phyloP scores from a whole-genome alignment of 2,329 filamentous ascomycete genomes.

The Sporothrix euskadiensis region DNA sequence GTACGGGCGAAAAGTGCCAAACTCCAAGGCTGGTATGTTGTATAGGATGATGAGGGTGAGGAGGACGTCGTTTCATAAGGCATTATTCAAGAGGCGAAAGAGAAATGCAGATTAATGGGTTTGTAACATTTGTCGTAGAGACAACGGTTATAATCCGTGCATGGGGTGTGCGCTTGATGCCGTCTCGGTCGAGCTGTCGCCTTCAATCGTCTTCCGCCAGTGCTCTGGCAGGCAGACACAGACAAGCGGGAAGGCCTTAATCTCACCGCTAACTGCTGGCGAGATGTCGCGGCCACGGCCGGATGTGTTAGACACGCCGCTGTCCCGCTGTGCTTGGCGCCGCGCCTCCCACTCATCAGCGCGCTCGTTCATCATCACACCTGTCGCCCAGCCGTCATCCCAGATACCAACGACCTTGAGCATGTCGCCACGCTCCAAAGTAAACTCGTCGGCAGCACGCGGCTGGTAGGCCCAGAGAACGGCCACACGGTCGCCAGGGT shows the following conservation, averaged over 20 bases:
- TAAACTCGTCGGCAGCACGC: conserved; percentile 88
- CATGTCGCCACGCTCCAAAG: conserved; percentile 94
- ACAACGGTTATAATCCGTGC: conserved; percentile 35
- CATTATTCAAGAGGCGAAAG: conserved; percentile 36
- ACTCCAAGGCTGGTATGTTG: conserved; percentile 9
- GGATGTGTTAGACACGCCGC: conserved; percentile 84
- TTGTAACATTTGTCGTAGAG: conserved; percentile 9
- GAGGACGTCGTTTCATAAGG: conserved; percentile 37
- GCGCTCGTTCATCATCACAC: conserved; percentile 75
- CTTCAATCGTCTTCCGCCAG: conserved; percentile 95
- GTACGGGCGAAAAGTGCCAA: conserved; percentile 26
- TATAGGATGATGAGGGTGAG: conserved; percentile 21
- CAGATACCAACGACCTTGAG: conserved; percentile 97
- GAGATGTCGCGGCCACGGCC: conserved; percentile 60
- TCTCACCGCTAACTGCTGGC: conserved; percentile 71
- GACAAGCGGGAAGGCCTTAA: conserved; percentile 96
- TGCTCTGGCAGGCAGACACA: conserved; percentile 94
- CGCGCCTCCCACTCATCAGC: conserved; percentile 87
- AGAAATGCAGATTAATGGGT: neutral
- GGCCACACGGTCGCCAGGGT: conserved; percentile 84
- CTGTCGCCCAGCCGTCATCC: conserved; percentile 99
- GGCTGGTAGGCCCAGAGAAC: conserved; percentile 97
- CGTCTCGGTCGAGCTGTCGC: conserved; percentile 71
- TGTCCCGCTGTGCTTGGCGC: conserved; percentile 79
- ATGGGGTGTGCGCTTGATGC: conserved; percentile 49